Conservation (phyloP, 208 protist genomes). For the Leishmania braziliensis region DNA sequence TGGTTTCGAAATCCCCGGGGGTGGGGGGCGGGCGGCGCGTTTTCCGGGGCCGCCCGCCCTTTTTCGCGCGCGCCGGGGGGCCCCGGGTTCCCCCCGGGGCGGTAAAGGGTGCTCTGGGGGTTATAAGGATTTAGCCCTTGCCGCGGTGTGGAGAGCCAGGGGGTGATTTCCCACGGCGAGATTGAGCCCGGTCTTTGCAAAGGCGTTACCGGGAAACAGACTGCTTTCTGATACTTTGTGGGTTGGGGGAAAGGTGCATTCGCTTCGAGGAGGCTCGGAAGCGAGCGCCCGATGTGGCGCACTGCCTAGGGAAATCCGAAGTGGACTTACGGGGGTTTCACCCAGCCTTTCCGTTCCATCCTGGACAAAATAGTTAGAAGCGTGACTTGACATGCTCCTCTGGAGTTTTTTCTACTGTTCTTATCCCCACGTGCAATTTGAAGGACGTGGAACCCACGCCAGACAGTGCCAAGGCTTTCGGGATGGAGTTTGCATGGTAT, state of each 20-base stretch:
- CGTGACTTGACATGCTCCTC: slow-evolving; percentile 31
- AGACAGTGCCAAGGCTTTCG: slow-evolving; percentile 19
- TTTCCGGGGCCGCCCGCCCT: slow-evolving; percentile 3
- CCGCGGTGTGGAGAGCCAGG: slow-evolving; percentile 9
- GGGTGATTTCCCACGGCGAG: slow-evolving; percentile 14
- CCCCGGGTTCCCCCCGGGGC: slow-evolving; percentile 28
- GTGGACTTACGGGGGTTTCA: slow-evolving; percentile 14
- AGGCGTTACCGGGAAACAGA: slow-evolving; percentile 22
- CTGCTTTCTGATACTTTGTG: slow-evolving; percentile 22
- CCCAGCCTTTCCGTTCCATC: neutral
- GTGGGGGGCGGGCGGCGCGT: too few species aligned
- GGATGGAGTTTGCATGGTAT: slow-evolving; percentile 28
- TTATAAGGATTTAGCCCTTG: slow-evolving; percentile 25
- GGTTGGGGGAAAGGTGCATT: slow-evolving; percentile 23
- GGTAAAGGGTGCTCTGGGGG: slow-evolving; percentile 21
- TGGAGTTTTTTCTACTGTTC: slow-evolving; percentile 20
- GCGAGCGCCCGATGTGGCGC: slow-evolving; percentile 4
- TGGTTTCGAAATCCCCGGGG: too few species aligned
- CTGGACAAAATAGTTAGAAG: slow-evolving; percentile 27
- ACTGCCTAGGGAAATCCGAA: neutral
- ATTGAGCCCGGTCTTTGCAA: slow-evolving; percentile 3
- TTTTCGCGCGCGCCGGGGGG: slow-evolving; percentile 18
- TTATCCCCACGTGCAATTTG: slow-evolving; percentile 20
- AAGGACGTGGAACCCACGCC: slow-evolving; percentile 11
- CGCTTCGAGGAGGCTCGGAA: slow-evolving; percentile 29